Evolutionary conservation across 2,329 filamentous ascomycete genomes (phyloP).

Genomic region (Diaporthe humulicola): DNA sequence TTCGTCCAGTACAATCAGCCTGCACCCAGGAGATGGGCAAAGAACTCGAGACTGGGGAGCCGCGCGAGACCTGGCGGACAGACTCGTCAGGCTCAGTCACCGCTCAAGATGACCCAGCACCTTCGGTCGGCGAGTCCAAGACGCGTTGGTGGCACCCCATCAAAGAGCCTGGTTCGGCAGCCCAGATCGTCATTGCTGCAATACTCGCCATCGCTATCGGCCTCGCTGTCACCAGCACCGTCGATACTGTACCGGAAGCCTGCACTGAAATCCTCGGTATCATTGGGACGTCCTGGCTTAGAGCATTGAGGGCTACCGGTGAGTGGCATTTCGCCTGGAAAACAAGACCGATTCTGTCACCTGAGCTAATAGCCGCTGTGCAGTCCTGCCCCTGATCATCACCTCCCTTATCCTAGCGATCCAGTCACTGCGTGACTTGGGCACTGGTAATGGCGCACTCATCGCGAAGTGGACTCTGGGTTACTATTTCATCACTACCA

Average conservation of each 20-base stretch:
- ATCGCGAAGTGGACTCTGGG: constrained; percentile 63
- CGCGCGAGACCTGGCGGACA: constrained; percentile 3
- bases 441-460: constrained; percentile 53
- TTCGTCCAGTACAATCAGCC: background rate
- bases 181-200: constrained; percentile 64
- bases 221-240: constrained; percentile 57
- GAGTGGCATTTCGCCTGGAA: constrained; percentile 40
- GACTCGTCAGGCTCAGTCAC: constrained; percentile 10
- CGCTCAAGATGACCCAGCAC: background rate
- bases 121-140: constrained; percentile 40
- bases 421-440: constrained; percentile 60
- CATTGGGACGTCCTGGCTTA: constrained; percentile 63
- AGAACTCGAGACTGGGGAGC: background rate
- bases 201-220: constrained; percentile 64
- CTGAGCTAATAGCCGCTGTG: background rate
- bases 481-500: constrained; percentile 64
- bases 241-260: constrained; percentile 57
- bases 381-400: constrained; percentile 65
- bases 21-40: background rate
- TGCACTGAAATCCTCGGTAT: constrained; percentile 59
- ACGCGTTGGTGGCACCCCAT: constrained; percentile 53
- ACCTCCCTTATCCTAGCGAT: constrained; percentile 66
- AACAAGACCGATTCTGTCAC: background rate
- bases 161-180: constrained; percentile 53
- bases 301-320: constrained; percentile 63